Conservation (phyloP, 2,329 filamentous ascomycete genomes). For the Xylaria sp. region DNA sequence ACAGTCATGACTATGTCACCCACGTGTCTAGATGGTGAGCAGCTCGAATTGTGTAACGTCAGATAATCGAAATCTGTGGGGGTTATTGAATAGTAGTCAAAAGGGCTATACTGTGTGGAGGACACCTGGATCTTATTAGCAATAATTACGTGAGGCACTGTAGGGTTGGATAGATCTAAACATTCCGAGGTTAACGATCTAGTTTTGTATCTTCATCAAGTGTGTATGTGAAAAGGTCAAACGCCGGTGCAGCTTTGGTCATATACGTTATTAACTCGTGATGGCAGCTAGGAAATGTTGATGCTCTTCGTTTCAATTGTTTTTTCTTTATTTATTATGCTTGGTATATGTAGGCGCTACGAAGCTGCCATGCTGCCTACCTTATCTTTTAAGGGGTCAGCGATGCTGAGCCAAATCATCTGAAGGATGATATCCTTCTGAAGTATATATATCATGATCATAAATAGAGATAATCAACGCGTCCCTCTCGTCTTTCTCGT, state of each 20-base stretch:
- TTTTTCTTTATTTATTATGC: conserved; percentile 28
- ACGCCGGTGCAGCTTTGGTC: not conserved
- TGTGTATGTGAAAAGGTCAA: too few relatives aligned
- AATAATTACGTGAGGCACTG: not conserved
- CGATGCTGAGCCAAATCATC: not conserved
- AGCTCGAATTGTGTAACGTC: conserved; percentile 15
- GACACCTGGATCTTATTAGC: not conserved
- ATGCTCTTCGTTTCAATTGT: not conserved
- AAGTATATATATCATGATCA: conserved; percentile 28
- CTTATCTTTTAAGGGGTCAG: not conserved
- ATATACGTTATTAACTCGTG: too few relatives aligned
- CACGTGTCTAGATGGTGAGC: not conserved
- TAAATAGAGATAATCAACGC: conserved; percentile 3
- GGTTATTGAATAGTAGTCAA: not conserved
- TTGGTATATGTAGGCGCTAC: conserved; percentile 17
- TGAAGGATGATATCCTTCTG: conserved; percentile 12
- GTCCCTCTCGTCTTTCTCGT: not conserved
- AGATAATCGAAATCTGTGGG: conserved; percentile 3
- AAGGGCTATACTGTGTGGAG: not conserved
- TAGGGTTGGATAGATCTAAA: not conserved
- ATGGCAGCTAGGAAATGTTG: not conserved
- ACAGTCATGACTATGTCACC: conserved; percentile 29
- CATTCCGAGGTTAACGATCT: not conserved
- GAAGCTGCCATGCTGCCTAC: conserved; percentile 15
- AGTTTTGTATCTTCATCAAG: not conserved